Base-by-base conservation (phyloP, 2,329 filamentous ascomycete genomes). In the Furcasterigmium sp. region DNA sequence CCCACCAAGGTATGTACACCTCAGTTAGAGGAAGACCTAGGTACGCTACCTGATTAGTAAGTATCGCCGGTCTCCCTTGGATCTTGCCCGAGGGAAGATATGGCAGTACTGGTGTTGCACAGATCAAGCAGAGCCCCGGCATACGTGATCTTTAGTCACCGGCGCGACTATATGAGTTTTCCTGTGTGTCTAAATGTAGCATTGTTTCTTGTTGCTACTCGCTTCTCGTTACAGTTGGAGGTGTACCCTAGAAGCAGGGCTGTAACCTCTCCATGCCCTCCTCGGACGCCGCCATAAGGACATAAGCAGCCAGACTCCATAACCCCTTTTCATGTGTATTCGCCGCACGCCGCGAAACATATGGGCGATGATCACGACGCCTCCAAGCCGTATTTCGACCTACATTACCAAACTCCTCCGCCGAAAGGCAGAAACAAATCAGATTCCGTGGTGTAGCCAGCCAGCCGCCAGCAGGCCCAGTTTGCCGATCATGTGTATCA, bases 261-360 rank as follows among this genome's bases (percentile, higher is more conserved):
- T 35, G 32, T 17, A 15, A 35, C 35, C 35, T 25, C 18, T 13
- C 10, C n/a, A 37, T 19, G 17, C 35, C 35, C 17, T 37, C 5
- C 17, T 20, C 35, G n/a, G 35, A 37, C 35, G 35, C 35, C 35
- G 7, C 35, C 35, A 20, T n/a, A 25, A 25, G 23, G 39, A 7
- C 26, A 39, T 37, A 56, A 56, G 39, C 49, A 54, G 45, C 38
- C 43, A 46, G 45, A 43, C 42, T 15, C 39, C 14, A 10, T 46
- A 51, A 46, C 45, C 41, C 56, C 61, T 70, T 72, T 73, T 70
- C 53, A 63, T 70, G 62, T 66, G 62, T 70, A 17, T 29, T 13
- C 35, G 18, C 8, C 15, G 20, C 25, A 37, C n/a, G 21, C 15
- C 17, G 17, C 23, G 38, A 32, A 23, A 37, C 39, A 26, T 29